These are phyloP conservation scores for Capsicum chinense DNA, from an alignment of 257 asterid species.

Conservation along the genomic window DNA sequence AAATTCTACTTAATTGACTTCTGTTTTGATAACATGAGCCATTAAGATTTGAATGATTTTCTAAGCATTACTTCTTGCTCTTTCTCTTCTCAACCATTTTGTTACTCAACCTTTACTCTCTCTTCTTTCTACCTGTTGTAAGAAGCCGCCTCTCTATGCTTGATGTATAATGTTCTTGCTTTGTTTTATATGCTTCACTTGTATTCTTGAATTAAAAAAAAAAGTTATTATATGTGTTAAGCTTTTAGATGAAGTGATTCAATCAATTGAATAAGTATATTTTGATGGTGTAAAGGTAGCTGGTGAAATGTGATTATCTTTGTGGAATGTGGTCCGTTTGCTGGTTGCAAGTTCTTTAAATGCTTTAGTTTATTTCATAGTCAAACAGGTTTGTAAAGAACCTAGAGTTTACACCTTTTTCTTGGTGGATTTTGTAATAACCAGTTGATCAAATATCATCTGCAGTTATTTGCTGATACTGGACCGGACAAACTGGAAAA, in stretches of 20 bases:
- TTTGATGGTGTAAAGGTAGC: background rate
- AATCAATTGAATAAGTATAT: background rate
- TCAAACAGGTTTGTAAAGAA: background rate
- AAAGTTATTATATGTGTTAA: background rate
- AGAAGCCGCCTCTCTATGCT: background rate
- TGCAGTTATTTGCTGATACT: conserved; percentile 43
- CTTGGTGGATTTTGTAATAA: conserved; percentile 14
- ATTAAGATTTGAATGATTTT: background rate
- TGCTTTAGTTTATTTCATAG: background rate
- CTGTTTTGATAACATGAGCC: background rate
- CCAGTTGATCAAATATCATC: background rate
- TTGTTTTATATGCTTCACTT: background rate
- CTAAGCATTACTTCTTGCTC: background rate
- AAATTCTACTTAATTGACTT: background rate
- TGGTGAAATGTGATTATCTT: conserved; percentile 8
- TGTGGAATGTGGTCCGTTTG: background rate
- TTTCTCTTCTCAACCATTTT: background rate
- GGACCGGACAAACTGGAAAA: conserved; percentile 56
- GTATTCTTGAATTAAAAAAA: background rate
- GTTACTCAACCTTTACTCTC: background rate
- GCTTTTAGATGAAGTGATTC: background rate
- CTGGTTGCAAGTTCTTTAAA: background rate
- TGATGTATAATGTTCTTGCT: background rate
- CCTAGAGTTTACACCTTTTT: conserved; percentile 21
- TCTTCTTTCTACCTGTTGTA: background rate